Base-by-base conservation (phyloP, 1,139 yeast genomes). In the Candida pseudoviswanathii region DNA sequence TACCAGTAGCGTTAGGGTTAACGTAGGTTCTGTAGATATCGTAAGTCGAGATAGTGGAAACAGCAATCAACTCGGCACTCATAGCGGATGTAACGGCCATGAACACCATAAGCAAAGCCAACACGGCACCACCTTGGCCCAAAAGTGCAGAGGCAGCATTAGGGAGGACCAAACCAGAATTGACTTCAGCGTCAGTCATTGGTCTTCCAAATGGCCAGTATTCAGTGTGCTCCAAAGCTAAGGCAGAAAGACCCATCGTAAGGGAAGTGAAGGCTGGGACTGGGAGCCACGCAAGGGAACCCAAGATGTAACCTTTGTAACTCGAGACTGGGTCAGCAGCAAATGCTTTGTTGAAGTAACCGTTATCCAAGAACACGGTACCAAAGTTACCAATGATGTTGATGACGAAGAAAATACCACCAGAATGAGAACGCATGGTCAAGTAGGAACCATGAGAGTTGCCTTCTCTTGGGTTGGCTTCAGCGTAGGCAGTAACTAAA, bases 211-310 rank as follows among this genome's bases (percentile, higher is more conserved):
- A 89, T 57, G 96, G 96, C 82, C 91, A 89, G 8, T 75, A 64
- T 21, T 87, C 84, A 31, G 82, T 74, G 45, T 72, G 68, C 68
- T 89, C 92, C 50, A 89, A 75, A 22, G 89, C 84, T 55, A 88
- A 71, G 44, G 89, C 89, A 30, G 91, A 88, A 34, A 90, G 74
- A 9, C 97, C 97, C 86, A 89, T 76, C 9, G 96, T 86, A 6
- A 95, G 85, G 16, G 96, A 87, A 43, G 84, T 78, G 49, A 88
- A 78, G 73, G 86, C 86, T 36, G 97, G 97, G 55, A 90, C 85
- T 7, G 96, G 94, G 64, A 89, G 86, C 97, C 97, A 91, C 0
- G 94, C 85, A 47, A 90, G 66, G n/a, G 96, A 96, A 50, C 97
- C 97, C 57, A 89, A 69, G 32, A 89, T 84, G 65, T 91, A 90